A percentile compares a stretch with the other conserved stretches of the same genome.
These are phyloP conservation scores for Penicillium frequentans DNA, from an alignment of 2,329 filamentous ascomycete species.

Conservation along the genomic window DNA sequence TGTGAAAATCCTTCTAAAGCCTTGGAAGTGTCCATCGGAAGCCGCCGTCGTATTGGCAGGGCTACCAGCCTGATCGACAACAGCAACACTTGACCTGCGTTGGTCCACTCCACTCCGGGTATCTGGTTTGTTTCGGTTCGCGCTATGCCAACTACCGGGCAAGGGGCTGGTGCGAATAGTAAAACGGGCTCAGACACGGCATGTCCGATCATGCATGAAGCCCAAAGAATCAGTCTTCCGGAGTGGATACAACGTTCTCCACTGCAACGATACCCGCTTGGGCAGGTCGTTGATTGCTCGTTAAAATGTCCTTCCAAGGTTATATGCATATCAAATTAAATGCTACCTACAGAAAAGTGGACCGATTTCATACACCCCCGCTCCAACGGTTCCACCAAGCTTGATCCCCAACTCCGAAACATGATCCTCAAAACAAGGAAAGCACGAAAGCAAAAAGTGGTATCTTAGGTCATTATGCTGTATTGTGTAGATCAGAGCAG, in stretches of 20 bases:
- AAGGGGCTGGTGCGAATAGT: not conserved
- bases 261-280: constrained; percentile 7
- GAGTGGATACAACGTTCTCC: constrained; percentile 5
- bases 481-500: not conserved
- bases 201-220: constrained; percentile 20
- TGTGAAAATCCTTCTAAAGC: constrained; percentile 6
- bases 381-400: not conserved
- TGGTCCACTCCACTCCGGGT: not conserved
- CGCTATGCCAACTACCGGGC: not conserved
- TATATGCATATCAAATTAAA: not conserved
- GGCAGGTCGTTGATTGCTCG: constrained; percentile 8
- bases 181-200: constrained; percentile 20
- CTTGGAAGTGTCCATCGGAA: constrained; percentile 3
- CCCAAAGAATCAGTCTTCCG: constrained; percentile 9
- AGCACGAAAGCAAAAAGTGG: not conserved
- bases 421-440: not conserved
- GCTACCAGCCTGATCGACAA: constrained; percentile 5
- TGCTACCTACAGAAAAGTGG: not conserved
- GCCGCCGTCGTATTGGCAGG: constrained; percentile 5
- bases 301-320: not conserved
- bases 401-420: not conserved
- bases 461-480: constrained; percentile 2
- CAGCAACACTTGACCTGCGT: constrained; percentile 11
- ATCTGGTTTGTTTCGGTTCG: not conserved
- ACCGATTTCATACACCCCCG: not conserved